Base-by-base conservation (phyloP, 495 filamentous ascomycete genomes). In the Articulospora tetracladia region DNA sequence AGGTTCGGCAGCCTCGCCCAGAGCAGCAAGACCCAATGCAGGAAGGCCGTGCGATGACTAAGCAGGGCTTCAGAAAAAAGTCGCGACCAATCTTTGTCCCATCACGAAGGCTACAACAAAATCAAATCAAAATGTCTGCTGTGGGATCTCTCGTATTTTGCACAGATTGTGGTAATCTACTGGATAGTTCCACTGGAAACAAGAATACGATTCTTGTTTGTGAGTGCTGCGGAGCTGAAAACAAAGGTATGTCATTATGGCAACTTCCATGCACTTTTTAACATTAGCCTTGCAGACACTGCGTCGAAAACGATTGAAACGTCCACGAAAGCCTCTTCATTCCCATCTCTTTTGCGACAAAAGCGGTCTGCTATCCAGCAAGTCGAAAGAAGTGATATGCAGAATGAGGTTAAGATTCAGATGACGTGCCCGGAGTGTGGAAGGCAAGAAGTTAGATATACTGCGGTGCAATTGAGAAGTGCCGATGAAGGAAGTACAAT, bases 401-500 rank as follows among this genome's bases (percentile, higher is more conserved):
- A 89, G 63, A 95, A 86, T 13, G 87, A 90, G 68, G 87, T 88
- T 23, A 79, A 86, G 28, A 87, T 86, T 61, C 72, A 83, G 11
- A 78, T 77, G 58, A 84, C 85, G 22, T 98, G 94, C 66, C 81
- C 86, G 11, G 84, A 89, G 63, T 98, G 93, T 70, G 92, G 88
- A 6, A 80, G 84, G 53, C 85, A 83, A 48, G 89, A 96, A 68
- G 90, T 98, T 73, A 89, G 85, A 68, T 98, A 83, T 70, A 90
- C 87, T 27, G 87, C 90, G 2, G 82, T 91, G 51, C 95, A 98
- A 71, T 75, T 97, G 69, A 83, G 93, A 58, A 86, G 91, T 77
- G 95, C 94, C 3, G 94, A 98, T 72, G 95, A 98, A 82, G 95
- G 95, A 53, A 89, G 85, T 64, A 96, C 92, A 1, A 86, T 94